phyloP scores from a whole-genome alignment of 2,329 filamentous ascomycete species.

The Aciculosporium take region DNA sequence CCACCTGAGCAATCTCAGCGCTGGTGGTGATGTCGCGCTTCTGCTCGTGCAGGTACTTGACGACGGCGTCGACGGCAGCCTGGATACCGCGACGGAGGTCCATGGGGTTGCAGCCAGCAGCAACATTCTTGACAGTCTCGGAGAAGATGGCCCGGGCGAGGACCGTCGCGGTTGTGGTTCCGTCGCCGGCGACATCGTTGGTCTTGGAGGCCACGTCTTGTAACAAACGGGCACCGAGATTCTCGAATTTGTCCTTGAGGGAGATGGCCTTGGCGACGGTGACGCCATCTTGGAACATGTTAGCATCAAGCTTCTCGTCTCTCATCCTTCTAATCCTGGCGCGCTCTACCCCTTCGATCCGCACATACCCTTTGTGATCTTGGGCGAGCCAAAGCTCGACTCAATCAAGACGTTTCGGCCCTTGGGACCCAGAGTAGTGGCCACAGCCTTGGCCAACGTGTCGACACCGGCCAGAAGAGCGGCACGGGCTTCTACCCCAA shows the following conservation, averaged over 20 bases:
- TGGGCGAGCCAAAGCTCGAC: slow-evolving; percentile 94
- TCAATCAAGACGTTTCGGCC: slow-evolving; percentile 97
- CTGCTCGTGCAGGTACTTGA: slow-evolving; percentile 87
- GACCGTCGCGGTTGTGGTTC: slow-evolving; percentile 94
- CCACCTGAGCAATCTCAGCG: slow-evolving; percentile 93
- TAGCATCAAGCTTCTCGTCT: background rate
- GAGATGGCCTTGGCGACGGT: slow-evolving; percentile 80
- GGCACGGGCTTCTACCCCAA: slow-evolving; percentile 87
- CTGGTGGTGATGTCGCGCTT: slow-evolving; percentile 97
- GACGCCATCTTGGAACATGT: slow-evolving; percentile 53
- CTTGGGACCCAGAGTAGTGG: slow-evolving; percentile 93
- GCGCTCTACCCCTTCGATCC: background rate
- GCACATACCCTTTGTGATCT: slow-evolving; percentile 86
- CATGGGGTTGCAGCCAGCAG: slow-evolving; percentile 99
- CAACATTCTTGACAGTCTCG: slow-evolving; percentile 99
- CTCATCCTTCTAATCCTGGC: slow-evolving; percentile 16
- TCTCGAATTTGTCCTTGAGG: slow-evolving; percentile 98
- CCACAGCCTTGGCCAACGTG: slow-evolving; percentile 89
- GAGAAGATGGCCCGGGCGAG: slow-evolving; percentile 97
- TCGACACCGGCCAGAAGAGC: slow-evolving; percentile 86
- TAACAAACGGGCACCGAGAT: slow-evolving; percentile 89
- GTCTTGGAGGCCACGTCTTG: slow-evolving; percentile 99
- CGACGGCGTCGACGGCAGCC: slow-evolving; percentile 86
- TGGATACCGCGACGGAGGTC: slow-evolving; percentile 94
- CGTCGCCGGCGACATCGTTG: slow-evolving; percentile 96